phyloP scores from a whole-genome alignment of 164 flowering plant species.

The Kingdonia uniflora region DNA sequence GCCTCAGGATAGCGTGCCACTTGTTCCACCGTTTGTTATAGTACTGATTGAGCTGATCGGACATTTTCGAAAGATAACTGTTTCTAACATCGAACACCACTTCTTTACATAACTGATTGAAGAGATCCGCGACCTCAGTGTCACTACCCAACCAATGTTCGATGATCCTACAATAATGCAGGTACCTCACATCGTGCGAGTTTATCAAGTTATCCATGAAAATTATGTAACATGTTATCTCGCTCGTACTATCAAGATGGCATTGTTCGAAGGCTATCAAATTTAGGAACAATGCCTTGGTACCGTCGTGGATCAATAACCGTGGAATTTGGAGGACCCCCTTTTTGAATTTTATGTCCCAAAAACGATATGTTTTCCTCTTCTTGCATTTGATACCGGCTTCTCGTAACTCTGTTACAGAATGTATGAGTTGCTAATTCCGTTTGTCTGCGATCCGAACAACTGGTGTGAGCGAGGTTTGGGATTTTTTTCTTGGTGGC shows the following conservation, averaged over 20 bases:
- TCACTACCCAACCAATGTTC: slow-evolving; percentile 1
- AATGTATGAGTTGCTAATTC: slow-evolving; percentile 19
- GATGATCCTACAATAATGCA: not conserved
- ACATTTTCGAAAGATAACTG: not conserved
- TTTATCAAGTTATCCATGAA: slow-evolving; percentile 3
- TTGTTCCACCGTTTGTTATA: not conserved
- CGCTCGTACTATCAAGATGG: not conserved
- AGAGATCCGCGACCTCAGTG: slow-evolving; percentile 3
- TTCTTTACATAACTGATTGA: slow-evolving; percentile 4
- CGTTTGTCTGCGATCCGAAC: slow-evolving; percentile 57
- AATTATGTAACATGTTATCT: slow-evolving; percentile 1
- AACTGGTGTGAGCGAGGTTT: slow-evolving; percentile 31
- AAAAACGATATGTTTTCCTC: not conserved
- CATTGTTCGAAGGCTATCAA: slow-evolving; percentile 6
- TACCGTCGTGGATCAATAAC: not conserved
- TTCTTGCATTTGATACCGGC: too few species aligned
- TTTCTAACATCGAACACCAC: not conserved
- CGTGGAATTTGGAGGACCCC: slow-evolving; percentile 2
- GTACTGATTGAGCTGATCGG: not conserved
- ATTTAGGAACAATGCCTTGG: slow-evolving; percentile 3
- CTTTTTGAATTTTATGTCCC: slow-evolving; percentile 3
- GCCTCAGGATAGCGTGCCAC: not conserved
- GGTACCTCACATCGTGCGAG: not conserved
- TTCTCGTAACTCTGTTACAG: too few species aligned
- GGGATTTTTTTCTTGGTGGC: slow-evolving; percentile 34